These are phyloP conservation scores for Drechslerella coelobrocha DNA, from an alignment of 2,329 filamentous ascomycete species.

Conservation along the genomic window DNA sequence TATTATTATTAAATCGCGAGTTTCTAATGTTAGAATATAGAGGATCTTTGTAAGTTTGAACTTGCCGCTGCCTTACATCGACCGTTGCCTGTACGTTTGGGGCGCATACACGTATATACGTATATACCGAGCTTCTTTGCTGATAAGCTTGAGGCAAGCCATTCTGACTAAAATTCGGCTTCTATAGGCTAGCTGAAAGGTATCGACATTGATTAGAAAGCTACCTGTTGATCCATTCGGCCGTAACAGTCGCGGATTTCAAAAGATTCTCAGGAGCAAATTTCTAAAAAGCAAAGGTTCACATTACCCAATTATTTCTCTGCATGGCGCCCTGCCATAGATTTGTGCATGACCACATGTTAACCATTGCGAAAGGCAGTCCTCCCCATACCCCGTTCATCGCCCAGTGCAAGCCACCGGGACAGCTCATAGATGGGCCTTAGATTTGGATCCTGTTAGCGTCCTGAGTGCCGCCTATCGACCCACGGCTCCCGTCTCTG, in stretches of 20 bases:
- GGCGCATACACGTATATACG: background rate
- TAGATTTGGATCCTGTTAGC: slow-evolving; percentile 9
- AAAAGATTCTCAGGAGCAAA: slow-evolving; percentile 12
- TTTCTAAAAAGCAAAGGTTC: slow-evolving; percentile 48
- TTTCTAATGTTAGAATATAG: slow-evolving; percentile 51
- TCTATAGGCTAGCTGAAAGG: slow-evolving; percentile 34
- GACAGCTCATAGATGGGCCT: background rate
- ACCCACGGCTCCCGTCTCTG: slow-evolving; percentile 17
- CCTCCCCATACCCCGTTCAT: slow-evolving; percentile 39
- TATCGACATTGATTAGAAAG: background rate
- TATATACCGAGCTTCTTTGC: slow-evolving; percentile 45
- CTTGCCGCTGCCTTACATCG: slow-evolving; percentile 9
- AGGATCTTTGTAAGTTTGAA: slow-evolving; percentile 38
- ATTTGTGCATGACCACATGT: slow-evolving; percentile 40
- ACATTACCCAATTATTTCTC: slow-evolving; percentile 35
- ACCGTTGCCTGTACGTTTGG: slow-evolving; percentile 21
- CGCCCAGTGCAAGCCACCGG: slow-evolving; percentile 40
- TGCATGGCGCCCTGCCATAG: slow-evolving; percentile 43
- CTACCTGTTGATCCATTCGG: slow-evolving; percentile 2
- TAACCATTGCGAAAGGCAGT: slow-evolving; percentile 1
- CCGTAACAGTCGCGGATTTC: slow-evolving; percentile 10
- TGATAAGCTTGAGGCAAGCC: slow-evolving; percentile 37
- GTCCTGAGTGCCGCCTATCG: slow-evolving; percentile 28
- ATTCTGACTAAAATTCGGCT: slow-evolving; percentile 21
- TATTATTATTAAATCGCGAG: slow-evolving; percentile 17